A percentile compares a stretch with the other conserved stretches of the same genome.
These are phyloP conservation scores for Flaveria floridana DNA, from an alignment of 140 eudicot genomes.

Conservation along the genomic window DNA sequence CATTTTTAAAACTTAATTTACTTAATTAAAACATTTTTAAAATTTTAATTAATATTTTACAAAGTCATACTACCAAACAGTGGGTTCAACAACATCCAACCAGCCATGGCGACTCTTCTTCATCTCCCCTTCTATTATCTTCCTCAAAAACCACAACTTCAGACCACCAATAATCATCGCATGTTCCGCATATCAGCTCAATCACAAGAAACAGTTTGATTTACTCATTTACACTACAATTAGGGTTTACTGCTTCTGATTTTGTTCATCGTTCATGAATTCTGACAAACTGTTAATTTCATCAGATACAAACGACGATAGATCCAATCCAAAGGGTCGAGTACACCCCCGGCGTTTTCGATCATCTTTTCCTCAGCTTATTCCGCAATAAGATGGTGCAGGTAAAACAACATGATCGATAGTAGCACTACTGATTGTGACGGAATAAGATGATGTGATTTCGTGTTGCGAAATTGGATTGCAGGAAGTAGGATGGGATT, in stretches of 20 bases:
- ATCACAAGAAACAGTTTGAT: conserved; percentile 34
- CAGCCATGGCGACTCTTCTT: conserved; percentile 24
- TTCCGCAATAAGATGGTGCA: conserved; percentile 78
- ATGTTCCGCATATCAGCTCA: conserved; percentile 33
- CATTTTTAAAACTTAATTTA: too few relatives aligned
- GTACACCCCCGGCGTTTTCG: conserved; percentile 57
- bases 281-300: not conserved
- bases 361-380: conserved; percentile 53
- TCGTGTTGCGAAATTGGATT: conserved; percentile 12
- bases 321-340: conserved; percentile 31
- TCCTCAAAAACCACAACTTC: conserved; percentile 15
- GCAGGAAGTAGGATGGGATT: conserved; percentile 95
- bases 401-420: conserved; percentile 31
- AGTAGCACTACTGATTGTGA: not conserved
- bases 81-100: not conserved
- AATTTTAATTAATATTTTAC: too few relatives aligned
- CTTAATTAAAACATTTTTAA: too few relatives aligned
- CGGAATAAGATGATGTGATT: not conserved
- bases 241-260: not conserved
- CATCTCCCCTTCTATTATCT: not conserved
- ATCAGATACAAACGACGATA: conserved; percentile 39
- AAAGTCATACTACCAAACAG: not conserved
- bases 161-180: conserved; percentile 10
- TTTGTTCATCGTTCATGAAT: conserved; percentile 7
- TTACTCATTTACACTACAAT: not conserved